Evolutionary conservation across 345 rosid species (phyloP).

Genomic region (Acer campestre): DNA sequence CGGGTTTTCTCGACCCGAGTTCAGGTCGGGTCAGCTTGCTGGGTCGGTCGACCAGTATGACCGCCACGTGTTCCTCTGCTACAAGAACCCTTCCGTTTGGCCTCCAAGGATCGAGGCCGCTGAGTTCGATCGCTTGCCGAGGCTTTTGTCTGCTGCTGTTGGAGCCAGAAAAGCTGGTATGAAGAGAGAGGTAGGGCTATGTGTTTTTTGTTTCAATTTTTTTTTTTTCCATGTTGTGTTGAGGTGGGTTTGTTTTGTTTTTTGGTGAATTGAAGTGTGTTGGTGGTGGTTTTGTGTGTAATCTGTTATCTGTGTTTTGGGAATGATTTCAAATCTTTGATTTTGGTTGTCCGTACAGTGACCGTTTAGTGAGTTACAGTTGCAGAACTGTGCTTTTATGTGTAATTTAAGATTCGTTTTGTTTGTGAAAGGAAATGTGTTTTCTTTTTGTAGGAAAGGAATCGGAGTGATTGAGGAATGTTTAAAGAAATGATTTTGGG

Average conservation of each 20-base stretch:
- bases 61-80: conserved; percentile 91
- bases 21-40: conserved; percentile 59
- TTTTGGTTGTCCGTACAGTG: not conserved
- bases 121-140: conserved; percentile 98
- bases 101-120: conserved; percentile 95
- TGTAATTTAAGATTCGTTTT: not conserved
- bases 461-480: not conserved
- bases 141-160: conserved; percentile 86
- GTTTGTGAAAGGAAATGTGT: not conserved
- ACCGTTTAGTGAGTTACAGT: not conserved
- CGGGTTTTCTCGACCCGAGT: conserved; percentile 83
- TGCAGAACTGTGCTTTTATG: not conserved
- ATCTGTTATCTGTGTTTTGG: not conserved
- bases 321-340: not conserved
- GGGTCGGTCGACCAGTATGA: conserved; percentile 85
- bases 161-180: conserved; percentile 59
- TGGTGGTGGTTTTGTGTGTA: not conserved
- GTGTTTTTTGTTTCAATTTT: not conserved
- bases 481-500: not conserved
- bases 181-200: conserved; percentile 60
- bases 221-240: not conserved
- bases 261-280: not conserved
- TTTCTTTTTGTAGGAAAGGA: not conserved
- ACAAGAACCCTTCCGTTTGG: conserved; percentile 95
- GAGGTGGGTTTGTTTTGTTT: not conserved